Evolutionary conservation across 208 protist species (phyloP), one percentile per base, ranked within the genome.

Genomic region (Eutreptiella sp.): DNA sequence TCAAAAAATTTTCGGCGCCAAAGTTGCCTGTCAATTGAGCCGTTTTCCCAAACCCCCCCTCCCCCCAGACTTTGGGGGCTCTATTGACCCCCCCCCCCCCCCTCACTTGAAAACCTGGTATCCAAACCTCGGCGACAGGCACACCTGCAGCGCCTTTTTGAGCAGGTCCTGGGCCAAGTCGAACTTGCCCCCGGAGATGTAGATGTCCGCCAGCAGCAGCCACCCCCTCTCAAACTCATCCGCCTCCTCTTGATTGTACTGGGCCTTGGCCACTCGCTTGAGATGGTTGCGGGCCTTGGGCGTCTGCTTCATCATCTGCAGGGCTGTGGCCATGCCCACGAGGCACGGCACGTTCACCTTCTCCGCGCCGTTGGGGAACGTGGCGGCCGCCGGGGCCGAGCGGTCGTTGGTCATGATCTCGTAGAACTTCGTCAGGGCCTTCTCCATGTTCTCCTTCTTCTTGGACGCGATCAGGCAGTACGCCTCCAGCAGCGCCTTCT

Each of bases 141-240:
- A n/a, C n/a, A n/a, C n/a, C n/a, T 79, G 70, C 21, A 91, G 59
- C 46, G 76, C 74, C 54, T 80, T 74, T 53, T 66, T 52, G 34
- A 88, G 69, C 41, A 76, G 66, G 33, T 73, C 66, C 32, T 76
- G 65, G 1, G 90, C 88, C 45, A 76, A 57, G 33, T 90, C 88
- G 32, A 81, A 78, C 26, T 93, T 84, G 31, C 82, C 76, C 26
- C 62, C 70, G 38, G 72, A 53, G 11, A 91, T 75, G 65, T 90
- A 75, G 41, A 96, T 82, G 63, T 92, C 75, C 28, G 89, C 78
- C 26, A 84, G 70, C 29, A 96, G 68, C 29, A 95, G 64, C 65
- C 76, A 88, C 0, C 80, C 86, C 1, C 80, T 73, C 62, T 95
- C 87, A 53, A 78, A 76, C 39, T 81, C 75, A 27, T 81, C 73